Conservation (phyloP, 495 filamentous ascomycete species). For the Penicillium manginii region DNA sequence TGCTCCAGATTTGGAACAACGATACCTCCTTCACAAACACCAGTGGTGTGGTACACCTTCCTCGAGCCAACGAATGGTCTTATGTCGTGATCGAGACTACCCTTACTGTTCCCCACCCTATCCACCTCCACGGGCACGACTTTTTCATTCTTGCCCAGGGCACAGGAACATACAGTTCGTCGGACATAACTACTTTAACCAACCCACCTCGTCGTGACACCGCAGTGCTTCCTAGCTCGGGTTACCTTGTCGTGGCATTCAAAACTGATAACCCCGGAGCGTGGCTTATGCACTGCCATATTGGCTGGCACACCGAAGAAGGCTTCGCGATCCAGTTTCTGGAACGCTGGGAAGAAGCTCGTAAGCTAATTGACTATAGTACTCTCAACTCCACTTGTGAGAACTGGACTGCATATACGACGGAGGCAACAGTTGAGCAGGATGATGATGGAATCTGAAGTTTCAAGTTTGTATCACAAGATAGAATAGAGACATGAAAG, state of each 20-base stretch:
- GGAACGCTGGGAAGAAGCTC: conserved; percentile 12
- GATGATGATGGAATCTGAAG: conserved; percentile 11
- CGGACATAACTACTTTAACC: conserved; percentile 3
- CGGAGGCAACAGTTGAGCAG: background rate
- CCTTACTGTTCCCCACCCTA: conserved; percentile 22
- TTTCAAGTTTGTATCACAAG: background rate
- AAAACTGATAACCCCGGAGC: conserved; percentile 5
- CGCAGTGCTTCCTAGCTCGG: background rate
- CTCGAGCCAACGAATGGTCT: conserved; percentile 61
- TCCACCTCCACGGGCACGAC: conserved; percentile 34
- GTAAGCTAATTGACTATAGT: conserved; percentile 4
- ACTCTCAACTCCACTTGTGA: conserved; percentile 22
- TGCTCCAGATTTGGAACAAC: conserved; percentile 25
- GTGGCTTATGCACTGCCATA: conserved; percentile 19
- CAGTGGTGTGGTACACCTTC: conserved; percentile 14
- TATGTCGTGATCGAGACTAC: conserved; percentile 49
- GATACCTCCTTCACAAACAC: conserved; percentile 8
- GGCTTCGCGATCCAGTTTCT: conserved; percentile 16
- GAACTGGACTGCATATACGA: conserved; percentile 9
- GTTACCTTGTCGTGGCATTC: conserved; percentile 4
- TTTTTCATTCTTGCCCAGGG: conserved; percentile 30
- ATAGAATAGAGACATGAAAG: background rate
- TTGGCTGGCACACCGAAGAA: conserved; percentile 15
- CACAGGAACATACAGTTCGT: conserved; percentile 8
- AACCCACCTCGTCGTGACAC: conserved; percentile 1